Evolutionary conservation across 2,329 filamentous ascomycete genomes (phyloP).

Genomic region (Trichoderma arundinaceum): DNA sequence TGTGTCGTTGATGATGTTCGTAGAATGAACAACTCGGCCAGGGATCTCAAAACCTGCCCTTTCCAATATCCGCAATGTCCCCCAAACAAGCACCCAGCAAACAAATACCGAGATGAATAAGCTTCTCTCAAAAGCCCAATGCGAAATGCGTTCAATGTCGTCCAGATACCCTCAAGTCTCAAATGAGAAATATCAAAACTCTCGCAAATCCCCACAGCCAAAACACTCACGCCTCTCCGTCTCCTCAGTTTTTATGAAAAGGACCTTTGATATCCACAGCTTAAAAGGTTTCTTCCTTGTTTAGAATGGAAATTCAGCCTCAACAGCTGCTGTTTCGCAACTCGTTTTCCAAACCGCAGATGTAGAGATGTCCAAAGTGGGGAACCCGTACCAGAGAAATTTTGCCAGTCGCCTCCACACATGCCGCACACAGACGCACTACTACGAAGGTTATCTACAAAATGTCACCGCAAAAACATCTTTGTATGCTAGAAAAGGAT

Average conservation of each 20-base stretch:
- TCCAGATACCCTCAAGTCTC: background rate
- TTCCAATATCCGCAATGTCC: background rate
- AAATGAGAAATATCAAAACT: background rate
- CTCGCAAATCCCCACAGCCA: background rate
- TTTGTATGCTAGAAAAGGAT: background rate
- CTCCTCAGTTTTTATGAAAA: background rate
- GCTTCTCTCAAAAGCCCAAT: background rate
- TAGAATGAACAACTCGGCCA: too few relatives aligned
- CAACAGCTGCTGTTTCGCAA: too few relatives aligned
- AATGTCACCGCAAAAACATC: background rate
- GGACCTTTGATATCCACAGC: too few relatives aligned
- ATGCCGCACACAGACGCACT: too few relatives aligned
- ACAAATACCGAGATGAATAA: background rate
- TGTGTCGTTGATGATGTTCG: too few relatives aligned
- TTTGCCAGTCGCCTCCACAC: too few relatives aligned
- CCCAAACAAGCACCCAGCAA: background rate
- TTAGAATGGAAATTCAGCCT: too few relatives aligned
- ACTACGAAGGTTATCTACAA: too few relatives aligned
- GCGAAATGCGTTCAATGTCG: background rate
- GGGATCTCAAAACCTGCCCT: background rate
- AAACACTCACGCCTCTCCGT: background rate
- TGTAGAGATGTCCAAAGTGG: too few relatives aligned
- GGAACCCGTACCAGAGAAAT: too few relatives aligned
- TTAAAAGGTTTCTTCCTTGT: too few relatives aligned
- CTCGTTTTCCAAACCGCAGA: too few relatives aligned